Conservation (phyloP, 2,329 filamentous ascomycete species). For the Thelonectria olida region DNA sequence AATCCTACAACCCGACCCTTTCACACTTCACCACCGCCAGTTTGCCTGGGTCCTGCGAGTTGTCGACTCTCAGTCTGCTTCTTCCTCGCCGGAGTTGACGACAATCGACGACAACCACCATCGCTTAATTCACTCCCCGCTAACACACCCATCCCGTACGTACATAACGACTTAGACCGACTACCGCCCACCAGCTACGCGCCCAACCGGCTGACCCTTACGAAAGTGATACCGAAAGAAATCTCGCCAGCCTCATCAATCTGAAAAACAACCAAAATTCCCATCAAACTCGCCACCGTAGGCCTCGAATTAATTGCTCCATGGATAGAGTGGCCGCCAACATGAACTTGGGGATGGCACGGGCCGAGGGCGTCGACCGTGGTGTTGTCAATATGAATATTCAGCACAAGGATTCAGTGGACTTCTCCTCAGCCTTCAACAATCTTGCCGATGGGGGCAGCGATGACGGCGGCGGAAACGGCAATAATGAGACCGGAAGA, state of each 20-base stretch:
- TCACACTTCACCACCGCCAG: slow-evolving; percentile 1
- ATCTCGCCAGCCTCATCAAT: not conserved
- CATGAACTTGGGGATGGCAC: not conserved
- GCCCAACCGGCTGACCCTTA: not conserved
- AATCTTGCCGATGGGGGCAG: slow-evolving; percentile 12
- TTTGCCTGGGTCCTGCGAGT: not conserved
- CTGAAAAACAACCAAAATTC: not conserved
- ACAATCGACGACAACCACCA: not conserved
- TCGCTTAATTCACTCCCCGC: not conserved
- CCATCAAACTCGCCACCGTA: not conserved
- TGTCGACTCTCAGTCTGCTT: not conserved
- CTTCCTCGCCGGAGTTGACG: not conserved
- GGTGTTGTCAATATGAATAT: not conserved
- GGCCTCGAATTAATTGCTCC: not conserved
- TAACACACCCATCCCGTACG: too few relatives aligned
- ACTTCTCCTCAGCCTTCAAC: not conserved
- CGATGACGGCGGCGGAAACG: too few relatives aligned
- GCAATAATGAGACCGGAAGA: too few relatives aligned
- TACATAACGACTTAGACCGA: not conserved
- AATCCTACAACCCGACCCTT: slow-evolving; percentile 4
- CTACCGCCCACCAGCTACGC: not conserved
- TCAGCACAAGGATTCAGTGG: slow-evolving; percentile 16
- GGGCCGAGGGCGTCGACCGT: not conserved
- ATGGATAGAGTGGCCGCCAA: not conserved
- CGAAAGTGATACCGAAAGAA: not conserved